Conservation (phyloP, 2,329 filamentous ascomycete species). For the Arthrinium phaeospermum region DNA sequence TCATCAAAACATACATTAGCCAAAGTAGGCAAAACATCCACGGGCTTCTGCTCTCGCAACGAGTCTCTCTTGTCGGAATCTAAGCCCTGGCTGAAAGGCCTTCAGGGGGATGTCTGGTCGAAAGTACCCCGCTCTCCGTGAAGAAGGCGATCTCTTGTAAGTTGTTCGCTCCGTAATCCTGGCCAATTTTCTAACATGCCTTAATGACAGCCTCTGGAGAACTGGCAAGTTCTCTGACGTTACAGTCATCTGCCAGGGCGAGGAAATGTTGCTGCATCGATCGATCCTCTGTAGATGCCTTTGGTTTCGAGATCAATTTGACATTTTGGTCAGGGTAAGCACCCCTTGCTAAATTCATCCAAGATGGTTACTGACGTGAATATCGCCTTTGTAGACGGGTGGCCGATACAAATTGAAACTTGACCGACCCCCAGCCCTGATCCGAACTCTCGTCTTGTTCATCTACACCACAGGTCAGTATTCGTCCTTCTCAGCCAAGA, state of each 20-base stretch:
- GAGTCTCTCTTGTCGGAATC: no score
- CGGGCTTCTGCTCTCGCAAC: no score
- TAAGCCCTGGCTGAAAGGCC: no score
- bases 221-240: background rate
- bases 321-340: background rate
- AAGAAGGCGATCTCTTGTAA: background rate
- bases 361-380: background rate
- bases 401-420: background rate
- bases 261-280: background rate
- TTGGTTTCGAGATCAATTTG: background rate
- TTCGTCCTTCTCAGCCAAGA: background rate
- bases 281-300: background rate
- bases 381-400: background rate
- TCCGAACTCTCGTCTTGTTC: background rate
- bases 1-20: no score
- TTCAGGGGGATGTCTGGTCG: background rate
- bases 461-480: background rate
- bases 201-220: background rate
- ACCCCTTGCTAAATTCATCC: accelerated
- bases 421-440: background rate
- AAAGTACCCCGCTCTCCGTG: background rate
- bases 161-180: background rate
- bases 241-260: background rate
- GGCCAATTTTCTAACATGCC: background rate
- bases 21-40: no score